A percentile compares a stretch with the other conserved stretches of the same genome.
These are phyloP conservation scores for Scytalidium sp. DNA, from an alignment of 2,329 filamentous ascomycete genomes.

Conservation along the genomic window DNA sequence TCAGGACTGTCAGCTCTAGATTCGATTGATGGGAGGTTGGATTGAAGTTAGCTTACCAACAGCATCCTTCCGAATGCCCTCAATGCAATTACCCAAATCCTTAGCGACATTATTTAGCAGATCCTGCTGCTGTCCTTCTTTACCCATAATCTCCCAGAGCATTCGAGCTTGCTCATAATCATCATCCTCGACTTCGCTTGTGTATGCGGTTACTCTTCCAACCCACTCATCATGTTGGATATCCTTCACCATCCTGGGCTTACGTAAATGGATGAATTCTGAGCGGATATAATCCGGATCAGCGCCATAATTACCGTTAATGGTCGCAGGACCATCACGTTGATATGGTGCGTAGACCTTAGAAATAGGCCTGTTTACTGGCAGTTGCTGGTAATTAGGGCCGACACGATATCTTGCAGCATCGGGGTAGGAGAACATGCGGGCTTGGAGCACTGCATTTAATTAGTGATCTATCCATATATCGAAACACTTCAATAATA, in stretches of 20 bases:
- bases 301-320: constrained; percentile 40
- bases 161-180: constrained; percentile 37
- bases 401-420: constrained; percentile 54
- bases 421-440: constrained; percentile 52
- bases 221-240: constrained; percentile 27
- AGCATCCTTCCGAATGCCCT: neutral
- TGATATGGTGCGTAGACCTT: constrained; percentile 34
- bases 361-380: constrained; percentile 43
- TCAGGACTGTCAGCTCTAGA: neutral
- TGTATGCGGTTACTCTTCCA: constrained; percentile 13
- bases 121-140: constrained; percentile 51
- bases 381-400: constrained; percentile 55
- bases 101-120: constrained; percentile 55
- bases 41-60: neutral
- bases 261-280: constrained; percentile 11
- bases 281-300: constrained; percentile 41
- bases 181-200: constrained; percentile 27
- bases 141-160: constrained; percentile 30
- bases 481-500: constrained; percentile 18
- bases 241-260: constrained; percentile 16
- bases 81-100: constrained; percentile 29
- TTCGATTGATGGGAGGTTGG: neutral
- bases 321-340: constrained; percentile 34
- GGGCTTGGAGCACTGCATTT: constrained; percentile 50
- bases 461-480: neutral